A percentile compares a stretch with the other conserved stretches of the same genome.
These are phyloP conservation scores for Paraconiothyrium sp. DNA, from an alignment of 2,329 filamentous ascomycete species.

Conservation along the genomic window DNA sequence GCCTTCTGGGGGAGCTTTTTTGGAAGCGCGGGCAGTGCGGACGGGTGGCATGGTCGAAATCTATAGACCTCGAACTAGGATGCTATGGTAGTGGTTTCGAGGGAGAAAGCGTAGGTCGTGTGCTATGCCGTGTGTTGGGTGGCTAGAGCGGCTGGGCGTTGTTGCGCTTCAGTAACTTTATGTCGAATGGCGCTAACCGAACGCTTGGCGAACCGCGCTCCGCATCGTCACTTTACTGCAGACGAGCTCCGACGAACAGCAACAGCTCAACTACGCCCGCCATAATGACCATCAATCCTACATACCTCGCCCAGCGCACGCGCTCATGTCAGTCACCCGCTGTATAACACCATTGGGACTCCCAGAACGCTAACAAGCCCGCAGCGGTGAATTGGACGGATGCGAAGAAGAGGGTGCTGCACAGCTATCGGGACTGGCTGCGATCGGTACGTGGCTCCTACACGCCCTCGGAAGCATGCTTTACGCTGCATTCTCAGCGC, in stretches of 20 bases:
- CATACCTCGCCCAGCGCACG: slow-evolving; percentile 76
- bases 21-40: slow-evolving; percentile 73
- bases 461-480: not conserved
- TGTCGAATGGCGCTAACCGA: slow-evolving; percentile 35
- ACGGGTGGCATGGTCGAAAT: slow-evolving; percentile 74
- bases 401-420: slow-evolving; percentile 85
- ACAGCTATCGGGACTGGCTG: slow-evolving; percentile 94
- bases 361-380: slow-evolving; percentile 29
- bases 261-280: slow-evolving; percentile 38
- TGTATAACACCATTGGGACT: slow-evolving; percentile 25
- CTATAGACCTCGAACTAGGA: not conserved
- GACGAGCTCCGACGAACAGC: slow-evolving; percentile 22
- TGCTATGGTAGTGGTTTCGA: not conserved
- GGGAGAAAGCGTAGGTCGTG: slow-evolving; percentile 1
- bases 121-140: slow-evolving; percentile 4
- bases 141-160: not conserved
- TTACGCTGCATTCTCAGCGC: not conserved
- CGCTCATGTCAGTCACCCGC: slow-evolving; percentile 57
- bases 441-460: slow-evolving; percentile 77
- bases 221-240: slow-evolving; percentile 41
- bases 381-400: slow-evolving; percentile 88
- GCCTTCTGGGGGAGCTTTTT: slow-evolving; percentile 84
- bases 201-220: slow-evolving; percentile 37
- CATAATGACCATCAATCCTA: slow-evolving; percentile 85
- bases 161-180: slow-evolving; percentile 7